Evolutionary conservation across 2,329 filamentous ascomycete genomes (phyloP).

Genomic region (Ophiostoma tasmaniense): DNA sequence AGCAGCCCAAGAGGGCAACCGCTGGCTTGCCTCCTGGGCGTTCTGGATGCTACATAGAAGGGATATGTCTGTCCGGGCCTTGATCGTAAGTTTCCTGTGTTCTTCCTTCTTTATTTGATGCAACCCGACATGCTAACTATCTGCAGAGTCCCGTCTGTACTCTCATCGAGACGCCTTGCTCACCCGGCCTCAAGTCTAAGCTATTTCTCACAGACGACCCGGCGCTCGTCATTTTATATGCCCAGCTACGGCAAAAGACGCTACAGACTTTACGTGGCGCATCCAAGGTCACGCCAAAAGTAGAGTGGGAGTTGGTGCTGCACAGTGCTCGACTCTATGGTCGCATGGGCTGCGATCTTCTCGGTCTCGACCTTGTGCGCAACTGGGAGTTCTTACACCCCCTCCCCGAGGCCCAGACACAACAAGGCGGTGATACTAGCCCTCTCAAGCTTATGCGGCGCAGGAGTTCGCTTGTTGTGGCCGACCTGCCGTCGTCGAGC

Average conservation of each 20-base stretch:
- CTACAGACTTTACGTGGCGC: constrained; percentile 80
- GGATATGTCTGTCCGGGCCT: constrained; percentile 73
- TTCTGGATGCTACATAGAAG: constrained; percentile 82
- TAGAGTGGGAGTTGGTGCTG: constrained; percentile 83
- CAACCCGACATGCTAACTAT: background rate
- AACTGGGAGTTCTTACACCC: constrained; percentile 73
- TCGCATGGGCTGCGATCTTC: constrained; percentile 85
- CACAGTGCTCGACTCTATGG: constrained; percentile 78
- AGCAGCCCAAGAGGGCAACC: constrained; percentile 73
- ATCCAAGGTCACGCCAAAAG: constrained; percentile 65
- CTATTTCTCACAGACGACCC: constrained; percentile 87
- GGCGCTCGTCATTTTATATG: constrained; percentile 77
- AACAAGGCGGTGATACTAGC: constrained; percentile 25
- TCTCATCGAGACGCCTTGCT: constrained; percentile 59
- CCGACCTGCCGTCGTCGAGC: constrained; percentile 52
- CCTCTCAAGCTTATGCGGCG: constrained; percentile 61
- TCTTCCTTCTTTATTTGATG: background rate
- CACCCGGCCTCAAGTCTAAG: constrained; percentile 63
- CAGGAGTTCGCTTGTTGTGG: constrained; percentile 70
- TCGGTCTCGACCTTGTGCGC: constrained; percentile 75
- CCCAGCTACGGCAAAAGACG: constrained; percentile 72
- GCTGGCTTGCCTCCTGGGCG: constrained; percentile 92
- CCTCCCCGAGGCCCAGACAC: constrained; percentile 26
- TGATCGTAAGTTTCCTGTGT: constrained; percentile 64
- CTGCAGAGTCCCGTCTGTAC: constrained; percentile 59